Evolutionary conservation across 108 stramenopile genomes (phyloP), one percentile per base, ranked within the genome.

Genomic region (Cyclostephanos invisitatus): DNA sequence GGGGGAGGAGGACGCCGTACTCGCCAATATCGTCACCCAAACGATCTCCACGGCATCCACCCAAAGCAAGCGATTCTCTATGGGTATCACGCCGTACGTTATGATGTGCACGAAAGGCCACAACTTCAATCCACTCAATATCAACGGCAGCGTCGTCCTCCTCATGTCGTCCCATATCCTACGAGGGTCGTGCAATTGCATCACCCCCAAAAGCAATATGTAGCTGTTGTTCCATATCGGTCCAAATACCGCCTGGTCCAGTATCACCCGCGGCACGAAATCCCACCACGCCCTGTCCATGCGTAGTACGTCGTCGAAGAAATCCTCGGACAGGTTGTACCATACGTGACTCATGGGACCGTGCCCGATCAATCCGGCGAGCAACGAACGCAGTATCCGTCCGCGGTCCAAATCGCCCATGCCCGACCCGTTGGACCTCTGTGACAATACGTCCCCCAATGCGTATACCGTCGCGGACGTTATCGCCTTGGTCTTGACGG

Each of bases 11-110:
- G 81, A 67, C 4, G 86, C 88, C 58, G 72, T 55, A 5, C 60
- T 85, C 32, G 89, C 87, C 22, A 96, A 67, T 72, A 96, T 94
- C 3, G 90, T 93, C 1, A 96, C 95, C 95, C 95, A 96, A 14
- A 94, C 61, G 58, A 96, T 91, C 79, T 96, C 95, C 66, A 96
- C 89, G 6, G 83, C 67, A 73, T 95, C 94, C 11, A 95, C 91
- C 92, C 92, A 96, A 14, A 96, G 66, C 50, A 96, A 73, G 62
- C 91, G 84, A 60, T 91, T 79, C 68, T 93, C 92, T 27, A 87
- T 66, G 3, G 92, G 91, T 32, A 93, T 74, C 40, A 92, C 11
- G 17, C 90, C 90, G 70, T 92, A 94, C 20, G 91, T 91, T 22
- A 92, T 78, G 59, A 75, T 79, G 72, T 96, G 95, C 22, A 89